These are phyloP conservation scores for Leccinum disarticulatum DNA, from an alignment of 768 basidiomycete genomes.

Conservation along the genomic window DNA sequence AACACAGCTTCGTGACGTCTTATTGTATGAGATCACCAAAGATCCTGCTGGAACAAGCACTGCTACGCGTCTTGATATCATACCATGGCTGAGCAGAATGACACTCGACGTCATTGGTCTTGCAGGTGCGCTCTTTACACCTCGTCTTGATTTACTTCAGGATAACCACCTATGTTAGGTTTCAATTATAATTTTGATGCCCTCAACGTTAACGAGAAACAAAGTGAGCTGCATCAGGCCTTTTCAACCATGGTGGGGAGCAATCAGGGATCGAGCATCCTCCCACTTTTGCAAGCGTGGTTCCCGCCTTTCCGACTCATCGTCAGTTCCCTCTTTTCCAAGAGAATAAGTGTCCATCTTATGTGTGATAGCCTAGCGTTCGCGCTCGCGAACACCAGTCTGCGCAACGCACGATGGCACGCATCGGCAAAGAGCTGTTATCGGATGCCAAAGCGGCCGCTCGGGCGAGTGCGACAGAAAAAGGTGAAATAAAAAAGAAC, in stretches of 20 bases:
- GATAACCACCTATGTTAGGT: conserved; percentile 21
- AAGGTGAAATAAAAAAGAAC: conserved; percentile 35
- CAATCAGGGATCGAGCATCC: conserved; percentile 6
- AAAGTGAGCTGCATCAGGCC: conserved; percentile 33
- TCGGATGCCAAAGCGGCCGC: conserved; percentile 45
- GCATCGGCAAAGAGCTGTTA: conserved; percentile 51
- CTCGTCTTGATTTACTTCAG: background rate
- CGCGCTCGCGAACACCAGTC: conserved; percentile 13
- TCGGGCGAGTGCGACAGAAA: conserved; percentile 18
- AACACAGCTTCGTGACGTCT: conserved; percentile 44
- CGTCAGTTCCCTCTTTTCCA: conserved; percentile 27
- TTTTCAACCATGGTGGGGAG: conserved; percentile 27
- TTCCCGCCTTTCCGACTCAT: conserved; percentile 40
- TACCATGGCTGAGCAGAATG: conserved; percentile 33
- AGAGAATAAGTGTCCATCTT: background rate
- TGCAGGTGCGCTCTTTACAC: conserved; percentile 31
- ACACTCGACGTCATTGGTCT: conserved; percentile 39
- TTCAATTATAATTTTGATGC: conserved; percentile 39
- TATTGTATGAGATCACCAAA: conserved; percentile 33
- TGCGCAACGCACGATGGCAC: conserved; percentile 43
- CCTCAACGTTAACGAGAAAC: conserved; percentile 21
- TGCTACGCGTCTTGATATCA: conserved; percentile 28
- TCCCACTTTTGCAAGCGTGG: conserved; percentile 34
- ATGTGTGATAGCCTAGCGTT: conserved; percentile 21
- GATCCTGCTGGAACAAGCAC: conserved; percentile 14